These are phyloP conservation scores for Dictyostelium purpureum DNA, from an alignment of 78 protist genomes.

Conservation along the genomic window DNA sequence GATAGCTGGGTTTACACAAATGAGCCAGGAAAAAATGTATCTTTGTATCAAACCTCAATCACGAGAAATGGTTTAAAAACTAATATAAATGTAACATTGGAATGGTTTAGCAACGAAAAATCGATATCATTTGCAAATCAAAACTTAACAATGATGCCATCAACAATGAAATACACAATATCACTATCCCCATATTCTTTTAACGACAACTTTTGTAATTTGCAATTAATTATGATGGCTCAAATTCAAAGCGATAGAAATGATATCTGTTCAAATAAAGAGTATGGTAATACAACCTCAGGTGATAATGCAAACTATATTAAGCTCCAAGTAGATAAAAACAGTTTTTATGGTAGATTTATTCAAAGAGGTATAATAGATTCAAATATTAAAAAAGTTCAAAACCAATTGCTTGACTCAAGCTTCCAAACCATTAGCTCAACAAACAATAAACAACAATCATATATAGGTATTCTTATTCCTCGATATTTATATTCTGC, in stretches of 20 bases:
- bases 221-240: not conserved
- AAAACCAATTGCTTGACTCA: too few relatives aligned
- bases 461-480: not conserved
- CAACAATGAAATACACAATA: constrained; percentile 15
- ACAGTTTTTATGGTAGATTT: not conserved
- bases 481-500: not conserved
- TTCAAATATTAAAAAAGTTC: not conserved
- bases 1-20: not conserved
- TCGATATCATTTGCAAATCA: not conserved
- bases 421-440: too few relatives aligned
- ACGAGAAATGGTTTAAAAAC: not conserved
- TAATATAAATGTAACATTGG: not conserved
- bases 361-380: not conserved
- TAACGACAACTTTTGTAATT: not conserved
- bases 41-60: not conserved
- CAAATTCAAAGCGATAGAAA: not conserved
- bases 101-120: not conserved
- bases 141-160: constrained; percentile 8
- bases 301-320: not conserved
- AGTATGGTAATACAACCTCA: not conserved
- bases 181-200: not conserved
- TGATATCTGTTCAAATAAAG: not conserved
- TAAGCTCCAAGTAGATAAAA: not conserved
- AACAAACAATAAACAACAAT: too few relatives aligned
- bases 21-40: not conserved